Base-by-base conservation (phyloP, 2,329 filamentous ascomycete species). In the Orbilia quercus region DNA sequence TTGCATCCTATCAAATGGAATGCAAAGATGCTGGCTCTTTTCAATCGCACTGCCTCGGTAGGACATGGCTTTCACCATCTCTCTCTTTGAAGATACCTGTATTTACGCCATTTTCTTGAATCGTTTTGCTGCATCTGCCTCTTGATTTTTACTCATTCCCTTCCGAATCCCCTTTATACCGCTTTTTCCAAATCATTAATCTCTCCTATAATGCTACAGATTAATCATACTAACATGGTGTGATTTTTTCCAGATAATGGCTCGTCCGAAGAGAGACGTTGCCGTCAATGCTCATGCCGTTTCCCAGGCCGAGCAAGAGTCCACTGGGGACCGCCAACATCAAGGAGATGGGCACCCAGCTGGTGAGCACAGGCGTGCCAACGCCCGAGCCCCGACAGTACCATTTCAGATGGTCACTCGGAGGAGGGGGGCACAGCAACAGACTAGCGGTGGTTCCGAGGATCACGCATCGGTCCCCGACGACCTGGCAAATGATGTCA, bases 321-420 rank as follows among this genome's bases (percentile, higher is more conserved):
- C 48, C 14, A 18, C 57, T 14, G 65, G 51, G n/a, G 57, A 45
- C 22, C 18, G 54, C 54, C 38, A 40, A 42, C 23, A 62, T 47
- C 23, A 38, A 34, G 42, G 42, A 25, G 50, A 54, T 54, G 50
- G 50, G n/a, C 28, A 54, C 50, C 62, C 40, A 42, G 25, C 59
- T 59, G 60, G 55, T 14, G 69, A 65, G 60, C 69, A 65, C 9
- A 64, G 47, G 28, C 58, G 60, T 7, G 48, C 42, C 28, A 72
- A 55, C 42, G 54, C 69, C 31, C 47, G 69, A 36, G 69, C 69
- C 38, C 69, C 69, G 2, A 73, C 69, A 20, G 69, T 73, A 16
- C 69, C 69, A 55, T 73, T 73, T 57, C 60, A 66, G 28, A 73
- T 73, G 69, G 69, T 73, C 31, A 73, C 69, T 42, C 47, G 69